A percentile compares a stretch with the other conserved stretches of the same genome.
phyloP scores from a whole-genome alignment of 1,284 basidiomycete genomes.

The Ganoderma meredithae region DNA sequence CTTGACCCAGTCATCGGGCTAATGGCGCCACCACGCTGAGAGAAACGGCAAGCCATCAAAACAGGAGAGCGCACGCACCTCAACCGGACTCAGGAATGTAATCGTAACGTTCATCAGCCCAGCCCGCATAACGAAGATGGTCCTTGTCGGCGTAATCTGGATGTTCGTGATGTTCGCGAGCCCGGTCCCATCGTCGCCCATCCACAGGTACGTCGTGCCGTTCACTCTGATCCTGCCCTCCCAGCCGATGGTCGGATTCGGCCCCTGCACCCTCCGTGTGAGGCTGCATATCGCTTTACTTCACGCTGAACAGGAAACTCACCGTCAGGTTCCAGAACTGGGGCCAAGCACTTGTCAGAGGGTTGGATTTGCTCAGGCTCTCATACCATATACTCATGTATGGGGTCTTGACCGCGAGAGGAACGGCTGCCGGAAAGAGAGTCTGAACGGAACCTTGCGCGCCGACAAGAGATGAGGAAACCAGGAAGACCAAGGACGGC shows the following conservation, averaged over 20 bases:
- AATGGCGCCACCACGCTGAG: neutral
- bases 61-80: slow-evolving; percentile 23
- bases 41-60: neutral
- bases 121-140: slow-evolving; percentile 30
- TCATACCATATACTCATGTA: slow-evolving; percentile 27
- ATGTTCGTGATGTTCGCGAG: slow-evolving; percentile 20
- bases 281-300: too few relatives aligned
- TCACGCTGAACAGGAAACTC: neutral
- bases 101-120: slow-evolving; percentile 32
- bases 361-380: neutral
- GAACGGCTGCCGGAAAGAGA: slow-evolving; percentile 24
- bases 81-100: slow-evolving; percentile 35
- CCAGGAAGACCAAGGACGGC: slow-evolving; percentile 16
- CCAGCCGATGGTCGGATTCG: slow-evolving; percentile 24
- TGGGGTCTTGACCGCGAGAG: slow-evolving; percentile 27
- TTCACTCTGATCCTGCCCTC: slow-evolving; percentile 35
- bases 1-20: slow-evolving; percentile 43
- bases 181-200: slow-evolving; percentile 17
- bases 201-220: slow-evolving; percentile 31
- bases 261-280: slow-evolving; percentile 2
- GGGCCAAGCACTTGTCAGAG: slow-evolving; percentile 18
- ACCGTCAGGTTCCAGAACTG: slow-evolving; percentile 21
- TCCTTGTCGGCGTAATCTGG: slow-evolving; percentile 29
- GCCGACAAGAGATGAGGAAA: slow-evolving; percentile 19
- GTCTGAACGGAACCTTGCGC: slow-evolving; percentile 24